Evolutionary conservation across 2,329 filamentous ascomycete genomes (phyloP).

Genomic region (Catunica adiposa): DNA sequence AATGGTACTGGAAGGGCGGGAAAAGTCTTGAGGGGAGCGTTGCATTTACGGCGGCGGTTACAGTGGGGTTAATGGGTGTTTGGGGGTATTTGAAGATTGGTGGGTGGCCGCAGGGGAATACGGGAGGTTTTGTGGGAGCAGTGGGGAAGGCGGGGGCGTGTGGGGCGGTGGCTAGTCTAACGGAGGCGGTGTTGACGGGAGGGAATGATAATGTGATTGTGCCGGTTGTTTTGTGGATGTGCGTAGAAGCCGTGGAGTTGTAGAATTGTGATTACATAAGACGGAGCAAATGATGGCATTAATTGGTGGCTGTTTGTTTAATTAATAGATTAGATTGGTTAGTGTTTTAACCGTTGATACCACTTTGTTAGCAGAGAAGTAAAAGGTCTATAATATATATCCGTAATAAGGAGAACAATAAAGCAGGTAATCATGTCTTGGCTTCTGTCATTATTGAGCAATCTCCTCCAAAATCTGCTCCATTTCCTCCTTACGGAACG

Average conservation of each 20-base stretch:
- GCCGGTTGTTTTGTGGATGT: constrained; percentile 79
- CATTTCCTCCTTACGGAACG: constrained; percentile 74
- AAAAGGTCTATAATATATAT: neutral
- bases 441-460: constrained; percentile 6
- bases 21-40: constrained; percentile 82
- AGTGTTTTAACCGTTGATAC: neutral
- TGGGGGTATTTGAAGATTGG: constrained; percentile 62
- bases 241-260: constrained; percentile 41
- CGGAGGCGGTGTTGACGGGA: constrained; percentile 86
- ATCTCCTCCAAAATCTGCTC: constrained; percentile 72
- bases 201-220: constrained; percentile 98
- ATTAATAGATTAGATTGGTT: neutral
- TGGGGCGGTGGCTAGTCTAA: constrained; percentile 67
- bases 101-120: constrained; percentile 54
- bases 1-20: constrained; percentile 94
- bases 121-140: neutral
- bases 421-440: neutral
- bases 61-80: constrained; percentile 51
- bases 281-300: neutral
- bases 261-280: neutral
- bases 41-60: constrained; percentile 71
- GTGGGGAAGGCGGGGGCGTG: constrained; percentile 36
- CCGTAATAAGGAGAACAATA: neutral
- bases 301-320: neutral
- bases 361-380: neutral